Evolutionary conservation across 305 asterid species (phyloP).

Genomic region (Solanum hybrid): DNA sequence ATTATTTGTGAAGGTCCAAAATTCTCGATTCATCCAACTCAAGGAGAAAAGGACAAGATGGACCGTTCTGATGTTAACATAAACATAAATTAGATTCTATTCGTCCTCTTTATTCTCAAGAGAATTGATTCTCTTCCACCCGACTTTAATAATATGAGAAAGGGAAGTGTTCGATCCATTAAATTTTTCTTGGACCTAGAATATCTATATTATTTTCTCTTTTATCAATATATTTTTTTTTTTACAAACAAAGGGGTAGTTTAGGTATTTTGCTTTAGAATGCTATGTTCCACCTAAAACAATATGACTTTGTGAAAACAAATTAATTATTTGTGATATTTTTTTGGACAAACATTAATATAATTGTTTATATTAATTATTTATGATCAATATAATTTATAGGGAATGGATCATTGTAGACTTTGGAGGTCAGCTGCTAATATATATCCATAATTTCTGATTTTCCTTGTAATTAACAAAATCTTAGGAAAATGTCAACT

Average conservation of each 20-base stretch:
- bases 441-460: neutral
- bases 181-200: neutral
- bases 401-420: neutral
- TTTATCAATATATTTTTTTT: neutral
- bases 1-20: neutral
- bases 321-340: neutral
- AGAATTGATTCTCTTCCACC: neutral
- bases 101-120: neutral
- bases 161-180: neutral
- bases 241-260: neutral
- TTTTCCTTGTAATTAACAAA: neutral
- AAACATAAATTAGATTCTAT: neutral
- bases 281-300: neutral
- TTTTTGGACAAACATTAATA: neutral
- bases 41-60: neutral
- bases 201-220: too few relatives aligned
- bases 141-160: neutral
- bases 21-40: neutral
- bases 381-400: neutral
- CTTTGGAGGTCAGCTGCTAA: neutral
- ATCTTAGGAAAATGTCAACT: neutral
- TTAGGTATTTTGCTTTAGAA: neutral
- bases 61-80: neutral
- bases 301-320: neutral
- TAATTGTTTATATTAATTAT: neutral